Evolutionary conservation across 2,329 filamentous ascomycete genomes (phyloP), one percentile per base, ranked within the genome.

Genomic region (Bimuria novae-zelandiae): DNA sequence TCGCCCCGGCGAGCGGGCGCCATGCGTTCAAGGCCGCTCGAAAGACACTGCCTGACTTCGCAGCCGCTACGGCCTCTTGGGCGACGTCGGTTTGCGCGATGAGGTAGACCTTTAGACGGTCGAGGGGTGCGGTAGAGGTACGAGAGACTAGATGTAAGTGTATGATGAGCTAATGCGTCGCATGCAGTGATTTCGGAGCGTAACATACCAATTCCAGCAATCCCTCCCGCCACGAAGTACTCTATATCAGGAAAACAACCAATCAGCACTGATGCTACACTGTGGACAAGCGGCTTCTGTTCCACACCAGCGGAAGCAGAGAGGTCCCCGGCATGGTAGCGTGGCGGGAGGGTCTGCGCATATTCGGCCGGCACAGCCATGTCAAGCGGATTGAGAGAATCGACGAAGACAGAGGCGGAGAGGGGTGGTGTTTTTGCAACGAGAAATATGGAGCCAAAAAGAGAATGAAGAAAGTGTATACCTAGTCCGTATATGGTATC

Each of bases 91-190:
- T 96, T 75, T 95, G 93, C 48, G 96, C 93, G 67, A 99, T 94
- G 48, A 99, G 84, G 74, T 96, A 97, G 61, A 99, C 94, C 79
- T 97, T 97, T 54, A 99, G 81, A 65, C 94, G 91, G 78, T 99
- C 94, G 75, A 99, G 87, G 55, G 94, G 94, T 55, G 94, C 94
- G 63, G 94, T 99, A 59, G 90, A 89, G 71, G 94, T 97, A 72
- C 94, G 88, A 71, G 93, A 97, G 67, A 97, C 88, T 47, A 16
- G 8, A 19, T 27, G 44, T 47, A 37, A 47, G 44, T 39, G 44
- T 19, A 39, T n/a, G 23, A 39, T 47, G 23, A 47, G 44, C 44
- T 11, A 37, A 17, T 37, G 44, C 19, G 22, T 47, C 22, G 33
- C n/a, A 39, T 29, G 44, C 44, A 47, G 16, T n/a, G 11, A 29